Evolutionary conservation across 139 green algal genomes (phyloP).

Genomic region (Picochlorum sp.): DNA sequence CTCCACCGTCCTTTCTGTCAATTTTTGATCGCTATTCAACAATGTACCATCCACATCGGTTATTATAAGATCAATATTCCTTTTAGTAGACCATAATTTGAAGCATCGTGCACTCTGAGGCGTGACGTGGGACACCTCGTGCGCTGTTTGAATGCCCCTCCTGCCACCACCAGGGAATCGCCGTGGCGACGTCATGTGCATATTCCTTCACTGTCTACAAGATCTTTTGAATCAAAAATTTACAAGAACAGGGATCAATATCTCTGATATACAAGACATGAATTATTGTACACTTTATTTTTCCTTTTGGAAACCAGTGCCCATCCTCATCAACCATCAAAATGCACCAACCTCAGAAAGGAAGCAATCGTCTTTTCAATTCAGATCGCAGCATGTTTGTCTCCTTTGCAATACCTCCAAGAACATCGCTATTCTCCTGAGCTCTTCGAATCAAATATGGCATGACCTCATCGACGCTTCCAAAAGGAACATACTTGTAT

Average conservation of each 20-base stretch:
- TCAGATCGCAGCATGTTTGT: slow-evolving; percentile 16
- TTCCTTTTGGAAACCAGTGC: neutral
- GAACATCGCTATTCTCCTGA: slow-evolving; percentile 60
- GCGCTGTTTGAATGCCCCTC: too few species aligned
- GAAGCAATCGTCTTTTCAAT: slow-evolving; percentile 8
- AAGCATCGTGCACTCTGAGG: neutral
- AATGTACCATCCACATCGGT: slow-evolving; percentile 77
- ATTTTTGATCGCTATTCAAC: slow-evolving; percentile 53
- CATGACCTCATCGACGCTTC: slow-evolving; percentile 58
- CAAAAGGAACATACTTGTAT: slow-evolving; percentile 81
- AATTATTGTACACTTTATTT: neutral
- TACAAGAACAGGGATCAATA: too few species aligned
- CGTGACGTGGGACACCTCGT: too few species aligned
- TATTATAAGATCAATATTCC: slow-evolving; percentile 47
- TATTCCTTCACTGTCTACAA: too few species aligned
- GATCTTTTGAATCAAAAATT: too few species aligned
- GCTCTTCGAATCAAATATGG: slow-evolving; percentile 68
- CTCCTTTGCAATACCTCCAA: slow-evolving; percentile 29
- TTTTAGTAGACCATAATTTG: neutral
- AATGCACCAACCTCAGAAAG: neutral
- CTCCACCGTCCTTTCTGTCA: slow-evolving; percentile 34
- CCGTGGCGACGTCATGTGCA: too few species aligned
- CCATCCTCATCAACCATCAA: neutral
- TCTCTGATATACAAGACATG: too few species aligned
- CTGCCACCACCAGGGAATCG: too few species aligned